Percentiles rank a stretch among this genome's conserved stretches.
phyloP scores from a whole-genome alignment of 768 basidiomycete species.

The Solioccasus polychromus region DNA sequence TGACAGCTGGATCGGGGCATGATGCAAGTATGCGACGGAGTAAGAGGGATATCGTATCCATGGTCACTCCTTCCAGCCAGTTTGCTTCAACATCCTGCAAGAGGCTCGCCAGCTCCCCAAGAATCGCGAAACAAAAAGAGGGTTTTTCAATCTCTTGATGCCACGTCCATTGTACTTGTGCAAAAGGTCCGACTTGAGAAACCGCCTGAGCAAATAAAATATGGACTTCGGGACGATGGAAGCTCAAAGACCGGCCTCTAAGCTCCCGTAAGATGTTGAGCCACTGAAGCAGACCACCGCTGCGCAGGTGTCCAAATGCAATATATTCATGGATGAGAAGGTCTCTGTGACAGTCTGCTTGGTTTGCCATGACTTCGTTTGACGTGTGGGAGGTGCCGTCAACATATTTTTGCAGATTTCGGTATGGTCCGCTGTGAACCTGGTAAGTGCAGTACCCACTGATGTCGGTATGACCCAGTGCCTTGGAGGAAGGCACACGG shows the following conservation, averaged over 20 bases:
- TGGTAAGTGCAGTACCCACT: conserved; percentile 28
- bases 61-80: conserved; percentile 3
- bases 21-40: not conserved
- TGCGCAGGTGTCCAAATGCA: not conserved
- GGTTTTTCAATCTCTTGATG: conserved; percentile 11
- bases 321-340: not conserved
- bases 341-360: not conserved
- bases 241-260: not conserved
- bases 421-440: conserved; percentile 12
- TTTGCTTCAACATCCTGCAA: not conserved
- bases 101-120: conserved; percentile 2
- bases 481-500: conserved; percentile 12
- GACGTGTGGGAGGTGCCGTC: not conserved
- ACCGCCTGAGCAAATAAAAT: not conserved
- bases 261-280: not conserved
- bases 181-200: not conserved
- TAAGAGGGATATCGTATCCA: conserved; percentile 1
- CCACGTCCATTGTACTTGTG: conserved; percentile 4
- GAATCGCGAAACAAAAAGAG: conserved; percentile 5
- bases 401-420: not conserved
- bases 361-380: not conserved
- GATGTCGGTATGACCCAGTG: conserved; percentile 17
- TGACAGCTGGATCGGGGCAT: not conserved
- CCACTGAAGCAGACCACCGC: not conserved
- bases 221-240: not conserved